Evolutionary conservation across 495 filamentous ascomycete species (phyloP), one percentile per base, ranked within the genome.

Genomic region (Xylona heveae): DNA sequence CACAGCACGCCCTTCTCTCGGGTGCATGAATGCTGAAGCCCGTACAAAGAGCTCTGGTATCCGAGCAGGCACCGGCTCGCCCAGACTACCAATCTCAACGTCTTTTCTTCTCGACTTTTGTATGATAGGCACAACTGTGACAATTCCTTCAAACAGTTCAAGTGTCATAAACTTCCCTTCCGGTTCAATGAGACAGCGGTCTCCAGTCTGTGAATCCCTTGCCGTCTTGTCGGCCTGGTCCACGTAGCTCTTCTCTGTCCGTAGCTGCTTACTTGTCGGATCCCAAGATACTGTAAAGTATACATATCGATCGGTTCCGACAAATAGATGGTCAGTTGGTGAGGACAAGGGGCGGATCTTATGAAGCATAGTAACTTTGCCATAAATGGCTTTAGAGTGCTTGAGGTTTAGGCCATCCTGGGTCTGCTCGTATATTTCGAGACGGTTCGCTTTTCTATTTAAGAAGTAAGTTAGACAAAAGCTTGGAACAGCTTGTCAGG

Each of bases 211-310:
- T 3, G 73, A 69, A 42, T 88, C 75, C 19, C 80, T 63, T 42
- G 80, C 75, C 51, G 78, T 68, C 40, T 74, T 78, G 47, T 92
- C 82, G 5, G 74, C 62, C 5, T 74, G 56, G 42, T 91, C 78
- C 31, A 71, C 64, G 40, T 69, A 78, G 17, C 52, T 62, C 35
- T 77, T 66, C 24, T 76, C 59, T 10, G 80, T 90, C 19, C 64
- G 63, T 1, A 91, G 52, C 37, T 63, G 56, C 15, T 57, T 55
- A n/a, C 48, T 60, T 6, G 63, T 43, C 8, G 58, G 37, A 51
- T 93, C 73, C 88, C 88, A 99, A 0, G 61, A 68, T 10, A 92
- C 51, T 4, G 80, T 88, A 46, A 93, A 92, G 52, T 91, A 94
- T 36, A 75, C 71, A 42, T 74, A 78, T 33, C 78, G 71, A 45